These are phyloP conservation scores for Ziziphus jujuba DNA, from an alignment of 306 rosid species.

Conservation along the genomic window DNA sequence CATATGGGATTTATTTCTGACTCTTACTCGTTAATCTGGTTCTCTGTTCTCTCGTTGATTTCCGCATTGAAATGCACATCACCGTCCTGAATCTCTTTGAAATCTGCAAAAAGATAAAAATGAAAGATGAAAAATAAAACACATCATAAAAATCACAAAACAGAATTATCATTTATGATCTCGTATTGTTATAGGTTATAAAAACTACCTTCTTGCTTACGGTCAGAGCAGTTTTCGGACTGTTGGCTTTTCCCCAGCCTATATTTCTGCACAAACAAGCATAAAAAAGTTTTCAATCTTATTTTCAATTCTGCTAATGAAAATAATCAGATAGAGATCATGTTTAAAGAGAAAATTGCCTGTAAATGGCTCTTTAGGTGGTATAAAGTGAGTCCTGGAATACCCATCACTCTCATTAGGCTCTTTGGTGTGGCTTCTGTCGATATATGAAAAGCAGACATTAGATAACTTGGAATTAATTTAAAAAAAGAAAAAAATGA, in stretches of 20 bases:
- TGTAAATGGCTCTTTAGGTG: slow-evolving; percentile 99
- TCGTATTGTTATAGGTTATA: neutral
- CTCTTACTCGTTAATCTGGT: slow-evolving; percentile 65
- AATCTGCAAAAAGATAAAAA: too few species aligned
- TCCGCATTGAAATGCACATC: slow-evolving; percentile 52
- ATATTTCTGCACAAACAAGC: slow-evolving; percentile 60
- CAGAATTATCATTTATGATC: neutral
- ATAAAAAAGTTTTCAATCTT: slow-evolving; percentile 16
- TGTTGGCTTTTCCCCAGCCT: slow-evolving; percentile 81
- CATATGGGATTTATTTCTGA: slow-evolving; percentile 36
- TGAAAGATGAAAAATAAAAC: slow-evolving; percentile 25
- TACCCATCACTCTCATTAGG: slow-evolving; percentile 84
- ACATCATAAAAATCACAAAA: neutral
- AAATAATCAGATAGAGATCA: slow-evolving; percentile 14
- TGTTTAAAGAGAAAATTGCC: slow-evolving; percentile 41
- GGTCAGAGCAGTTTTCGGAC: slow-evolving; percentile 51
- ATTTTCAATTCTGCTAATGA: slow-evolving; percentile 1
- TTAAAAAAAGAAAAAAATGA: neutral
- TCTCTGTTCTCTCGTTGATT: slow-evolving; percentile 44
- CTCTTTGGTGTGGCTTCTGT: slow-evolving; percentile 98
- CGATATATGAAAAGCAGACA: slow-evolving; percentile 15
- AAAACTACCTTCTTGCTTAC: slow-evolving; percentile 62
- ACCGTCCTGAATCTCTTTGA: slow-evolving; percentile 50
- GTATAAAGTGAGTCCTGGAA: slow-evolving; percentile 90
- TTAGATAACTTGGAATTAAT: slow-evolving; percentile 4